Evolutionary conservation across 2,329 filamentous ascomycete species (phyloP), one percentile per base, ranked within the genome.

Genomic region (Aspergillus cejpii): DNA sequence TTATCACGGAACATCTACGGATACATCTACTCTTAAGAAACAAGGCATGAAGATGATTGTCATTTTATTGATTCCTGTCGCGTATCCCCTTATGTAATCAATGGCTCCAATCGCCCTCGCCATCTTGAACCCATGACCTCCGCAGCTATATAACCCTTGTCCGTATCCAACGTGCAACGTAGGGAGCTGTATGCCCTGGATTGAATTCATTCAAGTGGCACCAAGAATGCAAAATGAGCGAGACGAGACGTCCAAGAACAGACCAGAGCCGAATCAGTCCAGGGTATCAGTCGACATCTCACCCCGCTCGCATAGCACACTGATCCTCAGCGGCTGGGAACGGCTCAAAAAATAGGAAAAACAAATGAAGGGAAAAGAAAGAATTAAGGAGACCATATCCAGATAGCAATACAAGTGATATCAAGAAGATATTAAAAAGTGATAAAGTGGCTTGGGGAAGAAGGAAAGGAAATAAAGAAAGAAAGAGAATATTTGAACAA

Each of bases 331-430:
- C 50, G 50, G 47, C 37, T 38, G 42, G 47, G 41, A 45, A 49
- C 49, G 53, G 36, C 44, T 41, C 41, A 41, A 53, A 55, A 46
- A 42, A 51, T 52, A 52, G 50, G 43, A 49, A 50, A 57, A 52
- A 43, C 48, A 37, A 33, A 52, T 45, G 47, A 45, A 52, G 43
- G 45, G 49, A 46, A 45, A 43, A 48, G 45, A 45, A 45, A 53
- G 41, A 44, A 40, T 45, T 49, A 53, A 56, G 47, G 57, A 58
- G 50, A 56, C 60, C 61, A 59, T 65, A 63, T 54, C 59, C 58
- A 65, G 55, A 54, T 66, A 67, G 59, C 64, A 67, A 67, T 66
- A 66, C 64, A 68, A 56, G 48, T 56, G 46, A 57, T 54, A 54
- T 56, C 59, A 57, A 51, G 54, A 52, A 53, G 47, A 45, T 43